Percentiles rank a stretch among this genome's conserved stretches.
Conservation (phyloP, 2,329 filamentous ascomycete species). For the Atkinsonella texensis region DNA sequence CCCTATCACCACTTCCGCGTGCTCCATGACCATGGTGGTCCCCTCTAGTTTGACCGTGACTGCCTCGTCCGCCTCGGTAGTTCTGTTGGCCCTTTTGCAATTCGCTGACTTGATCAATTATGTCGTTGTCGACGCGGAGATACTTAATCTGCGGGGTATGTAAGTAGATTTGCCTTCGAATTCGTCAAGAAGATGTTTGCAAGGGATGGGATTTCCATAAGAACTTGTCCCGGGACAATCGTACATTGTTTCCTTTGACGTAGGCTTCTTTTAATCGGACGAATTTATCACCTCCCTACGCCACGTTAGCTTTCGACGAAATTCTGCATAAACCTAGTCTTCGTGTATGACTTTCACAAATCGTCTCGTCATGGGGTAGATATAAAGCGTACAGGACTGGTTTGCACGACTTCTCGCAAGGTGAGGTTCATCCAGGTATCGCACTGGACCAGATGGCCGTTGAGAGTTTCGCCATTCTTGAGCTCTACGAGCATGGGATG, state of each 20-base stretch:
- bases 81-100: constrained; percentile 64
- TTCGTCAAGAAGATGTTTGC: not conserved
- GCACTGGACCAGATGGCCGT: constrained; percentile 90
- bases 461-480: constrained; percentile 94
- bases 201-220: not conserved
- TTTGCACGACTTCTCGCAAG: constrained; percentile 93
- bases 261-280: constrained; percentile 87
- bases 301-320: not conserved
- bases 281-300: constrained; percentile 82
- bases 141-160: constrained; percentile 72
- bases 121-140: constrained; percentile 88
- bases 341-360: not conserved
- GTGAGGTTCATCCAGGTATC: constrained; percentile 99
- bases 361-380: not conserved
- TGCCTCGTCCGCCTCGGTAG: constrained; percentile 54
- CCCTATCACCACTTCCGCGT: constrained; percentile 32
- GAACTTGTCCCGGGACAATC: not conserved
- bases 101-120: constrained; percentile 88
- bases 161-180: not conserved
- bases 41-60: constrained; percentile 44
- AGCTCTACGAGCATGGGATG: constrained; percentile 96
- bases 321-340: not conserved
- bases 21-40: constrained; percentile 43
- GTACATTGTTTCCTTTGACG: constrained; percentile 91
- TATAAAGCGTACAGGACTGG: constrained; percentile 54